Percentiles rank a stretch among this genome's conserved stretches.
Evolutionary conservation across 495 filamentous ascomycete genomes (phyloP).

Genomic region (Neurospora terricola): DNA sequence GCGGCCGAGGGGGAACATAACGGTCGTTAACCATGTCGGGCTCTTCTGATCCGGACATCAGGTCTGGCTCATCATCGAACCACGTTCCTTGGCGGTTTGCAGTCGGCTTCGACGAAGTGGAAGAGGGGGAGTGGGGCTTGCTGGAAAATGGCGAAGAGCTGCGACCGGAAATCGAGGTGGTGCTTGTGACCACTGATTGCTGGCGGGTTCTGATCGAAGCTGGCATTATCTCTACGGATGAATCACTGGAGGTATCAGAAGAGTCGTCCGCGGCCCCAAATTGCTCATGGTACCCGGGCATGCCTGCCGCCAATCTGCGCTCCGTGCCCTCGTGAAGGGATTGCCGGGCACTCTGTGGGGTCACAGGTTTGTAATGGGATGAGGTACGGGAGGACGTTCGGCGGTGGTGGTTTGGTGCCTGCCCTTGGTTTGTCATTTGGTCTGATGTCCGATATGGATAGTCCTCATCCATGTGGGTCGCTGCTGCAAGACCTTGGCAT

Average conservation of each 20-base stretch:
- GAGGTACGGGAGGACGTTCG: background rate
- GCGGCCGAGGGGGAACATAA: background rate
- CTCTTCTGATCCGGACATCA: background rate
- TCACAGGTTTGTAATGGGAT: background rate
- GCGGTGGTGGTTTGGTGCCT: background rate
- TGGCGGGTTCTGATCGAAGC: constrained; percentile 19
- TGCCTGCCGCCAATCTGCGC: background rate
- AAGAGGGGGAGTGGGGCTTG: constrained; percentile 9
- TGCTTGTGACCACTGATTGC: constrained; percentile 26
- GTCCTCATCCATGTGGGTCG: constrained; percentile 9
- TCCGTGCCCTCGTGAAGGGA: background rate
- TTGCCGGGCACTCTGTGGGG: background rate
- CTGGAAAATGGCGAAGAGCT: constrained; percentile 18
- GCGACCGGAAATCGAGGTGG: constrained; percentile 25
- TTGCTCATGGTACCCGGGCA: background rate
- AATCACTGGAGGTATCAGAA: constrained; percentile 18
- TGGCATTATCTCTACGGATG: constrained; percentile 16
- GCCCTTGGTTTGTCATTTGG: background rate
- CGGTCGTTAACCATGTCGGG: background rate
- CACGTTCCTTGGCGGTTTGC: constrained; percentile 17
- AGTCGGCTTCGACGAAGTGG: constrained; percentile 5
- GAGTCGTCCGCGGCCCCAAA: background rate
- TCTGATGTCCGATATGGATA: constrained; percentile 8
- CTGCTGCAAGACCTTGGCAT: constrained; percentile 16
- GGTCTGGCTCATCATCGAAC: constrained; percentile 25